Percentiles rank a stretch among this genome's conserved stretches.
phyloP scores from a whole-genome alignment of 306 rosid genomes.

The Prunus armeniaca region DNA sequence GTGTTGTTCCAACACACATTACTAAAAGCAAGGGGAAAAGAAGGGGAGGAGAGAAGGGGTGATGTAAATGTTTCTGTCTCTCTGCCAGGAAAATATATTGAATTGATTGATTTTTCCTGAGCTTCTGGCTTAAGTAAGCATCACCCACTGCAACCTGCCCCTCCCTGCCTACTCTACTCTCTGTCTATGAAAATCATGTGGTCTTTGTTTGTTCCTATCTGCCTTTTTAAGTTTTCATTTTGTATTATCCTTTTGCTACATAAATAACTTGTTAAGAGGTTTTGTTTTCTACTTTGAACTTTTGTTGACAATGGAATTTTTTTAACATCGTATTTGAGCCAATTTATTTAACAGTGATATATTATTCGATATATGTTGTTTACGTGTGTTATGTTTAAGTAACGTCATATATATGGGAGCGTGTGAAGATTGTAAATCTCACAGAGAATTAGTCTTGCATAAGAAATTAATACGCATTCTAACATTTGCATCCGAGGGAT shows the following conservation, averaged over 20 bases:
- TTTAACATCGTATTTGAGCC: too few species aligned
- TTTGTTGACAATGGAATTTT: neutral
- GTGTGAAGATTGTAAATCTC: too few species aligned
- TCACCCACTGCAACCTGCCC: neutral
- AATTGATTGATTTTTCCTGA: neutral
- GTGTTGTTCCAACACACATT: slow-evolving; percentile 37
- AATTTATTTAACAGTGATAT: too few species aligned
- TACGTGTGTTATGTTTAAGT: too few species aligned
- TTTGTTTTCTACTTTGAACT: neutral
- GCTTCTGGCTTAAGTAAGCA: slow-evolving; percentile 5
- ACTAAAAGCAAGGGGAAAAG: neutral
- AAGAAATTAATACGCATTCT: too few species aligned
- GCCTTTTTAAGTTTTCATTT: neutral
- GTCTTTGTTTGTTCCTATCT: neutral
- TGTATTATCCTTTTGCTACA: neutral
- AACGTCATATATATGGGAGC: too few species aligned
- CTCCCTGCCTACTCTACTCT: neutral
- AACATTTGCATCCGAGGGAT: too few species aligned
- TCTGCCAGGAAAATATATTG: neutral
- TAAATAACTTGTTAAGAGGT: neutral
- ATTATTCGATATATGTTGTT: too few species aligned
- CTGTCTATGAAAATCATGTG: neutral
- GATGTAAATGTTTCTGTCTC: slow-evolving; percentile 14
- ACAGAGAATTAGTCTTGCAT: too few species aligned
- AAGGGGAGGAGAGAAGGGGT: neutral